Percentiles rank a stretch among this genome's conserved stretches.
phyloP scores from a whole-genome alignment of 306 rosid genomes.

The Luffa acutangula region DNA sequence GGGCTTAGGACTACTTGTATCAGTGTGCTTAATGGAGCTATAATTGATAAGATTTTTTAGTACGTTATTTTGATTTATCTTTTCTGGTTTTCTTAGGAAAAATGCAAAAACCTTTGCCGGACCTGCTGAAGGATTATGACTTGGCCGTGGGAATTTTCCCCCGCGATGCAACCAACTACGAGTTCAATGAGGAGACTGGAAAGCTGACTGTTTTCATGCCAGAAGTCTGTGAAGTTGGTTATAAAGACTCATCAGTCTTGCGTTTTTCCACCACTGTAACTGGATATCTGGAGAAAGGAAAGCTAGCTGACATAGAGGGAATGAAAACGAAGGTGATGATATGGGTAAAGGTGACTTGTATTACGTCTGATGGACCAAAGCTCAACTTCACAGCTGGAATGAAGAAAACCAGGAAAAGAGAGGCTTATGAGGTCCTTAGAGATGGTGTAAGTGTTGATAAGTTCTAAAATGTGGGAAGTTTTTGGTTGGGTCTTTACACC shows the following conservation, averaged over 20 bases:
- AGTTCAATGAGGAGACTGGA: slow-evolving; percentile 66
- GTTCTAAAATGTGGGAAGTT: slow-evolving; percentile 26
- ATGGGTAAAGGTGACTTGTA: slow-evolving; percentile 73
- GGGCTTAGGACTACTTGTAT: neutral
- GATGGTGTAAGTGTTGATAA: slow-evolving; percentile 69
- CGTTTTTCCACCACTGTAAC: slow-evolving; percentile 62
- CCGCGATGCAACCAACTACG: slow-evolving; percentile 89
- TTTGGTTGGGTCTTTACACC: neutral
- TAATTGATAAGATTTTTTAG: neutral
- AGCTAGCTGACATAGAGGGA: slow-evolving; percentile 76
- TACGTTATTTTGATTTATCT: neutral
- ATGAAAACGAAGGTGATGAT: slow-evolving; percentile 86
- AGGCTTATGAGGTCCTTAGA: slow-evolving; percentile 71
- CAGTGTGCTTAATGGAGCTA: neutral
- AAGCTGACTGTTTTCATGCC: slow-evolving; percentile 78
- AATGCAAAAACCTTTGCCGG: slow-evolving; percentile 81
- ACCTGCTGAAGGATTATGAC: slow-evolving; percentile 76
- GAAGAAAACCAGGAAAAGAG: slow-evolving; percentile 85
- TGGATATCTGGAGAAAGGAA: slow-evolving; percentile 86
- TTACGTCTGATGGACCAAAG: slow-evolving; percentile 70
- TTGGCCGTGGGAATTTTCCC: slow-evolving; percentile 78
- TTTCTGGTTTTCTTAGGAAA: slow-evolving; percentile 40
- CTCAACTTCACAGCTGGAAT: slow-evolving; percentile 73
- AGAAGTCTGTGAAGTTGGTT: slow-evolving; percentile 66
- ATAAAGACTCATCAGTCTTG: slow-evolving; percentile 71